phyloP scores from a whole-genome alignment of 352 stramenopile species.

The Pythium dissimile region DNA sequence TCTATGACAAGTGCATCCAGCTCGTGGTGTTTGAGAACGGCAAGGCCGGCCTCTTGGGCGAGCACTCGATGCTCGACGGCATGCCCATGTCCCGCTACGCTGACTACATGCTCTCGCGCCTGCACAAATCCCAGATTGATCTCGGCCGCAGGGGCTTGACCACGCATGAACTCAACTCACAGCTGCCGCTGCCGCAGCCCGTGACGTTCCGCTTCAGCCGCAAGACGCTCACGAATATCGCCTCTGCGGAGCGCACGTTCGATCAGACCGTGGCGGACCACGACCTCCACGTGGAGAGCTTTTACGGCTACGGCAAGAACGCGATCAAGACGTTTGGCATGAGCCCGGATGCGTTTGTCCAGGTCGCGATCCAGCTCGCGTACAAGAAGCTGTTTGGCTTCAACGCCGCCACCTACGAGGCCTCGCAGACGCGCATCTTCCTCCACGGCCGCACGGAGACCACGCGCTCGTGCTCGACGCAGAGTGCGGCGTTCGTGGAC shows the following conservation, averaged over 20 bases:
- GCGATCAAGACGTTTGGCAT: constrained; percentile 89
- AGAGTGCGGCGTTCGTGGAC: constrained; percentile 85
- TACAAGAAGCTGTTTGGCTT: constrained; percentile 70
- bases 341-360: constrained; percentile 94
- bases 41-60: constrained; percentile 91
- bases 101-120: constrained; percentile 56
- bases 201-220: constrained; percentile 53
- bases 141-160: constrained; percentile 40
- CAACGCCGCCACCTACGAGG: constrained; percentile 91
- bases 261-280: constrained; percentile 79
- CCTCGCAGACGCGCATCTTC: constrained; percentile 92
- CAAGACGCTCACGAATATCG: constrained; percentile 46
- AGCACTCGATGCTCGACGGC: constrained; percentile 92
- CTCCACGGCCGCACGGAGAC: constrained; percentile 94
- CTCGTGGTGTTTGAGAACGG: constrained; percentile 95
- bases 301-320: constrained; percentile 87
- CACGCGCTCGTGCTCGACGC: constrained; percentile 75
- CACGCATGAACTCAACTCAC: constrained; percentile 28
- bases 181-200: constrained; percentile 31
- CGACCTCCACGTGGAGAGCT: constrained; percentile 83
- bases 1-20: constrained; percentile 97
- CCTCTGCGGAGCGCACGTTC: constrained; percentile 50
- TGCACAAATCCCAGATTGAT: constrained; percentile 48
- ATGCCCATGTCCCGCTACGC: constrained; percentile 76
- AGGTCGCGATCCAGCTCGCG: constrained; percentile 95